Evolutionary conservation across 2,329 filamentous ascomycete genomes (phyloP), one percentile per base, ranked within the genome.

Genomic region (Botryotinia narcissicola): DNA sequence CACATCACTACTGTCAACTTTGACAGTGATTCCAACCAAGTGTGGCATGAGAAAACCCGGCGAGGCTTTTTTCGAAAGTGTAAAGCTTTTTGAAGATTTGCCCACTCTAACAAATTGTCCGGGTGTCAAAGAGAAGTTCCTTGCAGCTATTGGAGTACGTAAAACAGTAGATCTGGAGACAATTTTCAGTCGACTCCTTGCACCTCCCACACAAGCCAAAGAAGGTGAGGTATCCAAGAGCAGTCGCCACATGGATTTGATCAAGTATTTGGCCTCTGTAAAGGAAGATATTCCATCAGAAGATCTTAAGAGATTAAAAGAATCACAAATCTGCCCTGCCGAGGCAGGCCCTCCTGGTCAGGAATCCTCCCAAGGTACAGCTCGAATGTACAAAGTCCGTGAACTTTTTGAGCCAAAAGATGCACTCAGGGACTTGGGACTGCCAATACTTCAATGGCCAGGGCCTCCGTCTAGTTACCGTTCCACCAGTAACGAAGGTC

Each of bases 101-200:
- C 95, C 96, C 0, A 91, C 92, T 20, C 90, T 98, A 2, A 89
- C 91, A 76, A 90, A 89, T 20, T 90, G 95, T 61, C 90, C 91
- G 59, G 89, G 90, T 46, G 88, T 98, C 20, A 98, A 98, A 81
- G 95, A 98, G 63, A 98, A 97, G 81, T 93, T 99, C 75, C 83
- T 99, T 61, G 84, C 88, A 4, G 89, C 93, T 2, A 85, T 99
- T 46, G 95, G 96, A 4, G 95, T 99, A 40, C 90, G 96, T 74
- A 98, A 98, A 84, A 99, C 96, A 0, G 91, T 99, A 32, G 96
- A 99, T 78, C 85, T 99, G 2, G 94, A 94, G 46, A 95, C 97
- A 44, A 97, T 99, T 44, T 98, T 99, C 79, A 92, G 93, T 37
- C 89, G 95, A 62, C 87, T 99, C 61, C 87, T 98, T 77, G 90